Evolutionary conservation across 768 basidiomycete genomes (phyloP), one percentile per base, ranked within the genome.

Genomic region (Suillus hirtellus): DNA sequence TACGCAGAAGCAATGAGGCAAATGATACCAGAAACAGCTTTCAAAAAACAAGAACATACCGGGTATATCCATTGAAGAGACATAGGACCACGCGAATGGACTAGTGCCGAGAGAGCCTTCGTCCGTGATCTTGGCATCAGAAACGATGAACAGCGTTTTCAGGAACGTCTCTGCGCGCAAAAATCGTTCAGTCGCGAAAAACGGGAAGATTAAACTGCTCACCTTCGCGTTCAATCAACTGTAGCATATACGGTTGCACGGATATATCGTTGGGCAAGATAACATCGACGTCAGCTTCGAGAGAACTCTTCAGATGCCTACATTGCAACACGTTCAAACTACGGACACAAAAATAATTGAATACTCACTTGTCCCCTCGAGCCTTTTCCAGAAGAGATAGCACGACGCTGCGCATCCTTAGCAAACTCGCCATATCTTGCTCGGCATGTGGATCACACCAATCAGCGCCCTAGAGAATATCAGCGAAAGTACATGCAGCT

Each of bases 121-220:
- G 59, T 85, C 81, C 0, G 73, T 75, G 9, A 94, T 63, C 7
- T 75, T 77, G 15, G 84, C 90, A 60, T 91, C 82, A 1, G 94
- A 95, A 2, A 93, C 89, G 60, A 92, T 91, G 75, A 93, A 94
- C 6, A 96, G 78, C 0, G 86, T 88, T 69, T 86, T 87, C 31
- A 96, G 75, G 63, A 86, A 81, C 19, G 75, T 70, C 70, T 84
- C 93, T 93, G 69, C 27, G n/a, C 14, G 24, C 12, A 34, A 47
- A 31, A 53, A 55, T 9, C 2, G 40, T 38, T 59, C 17, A 64
- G 35, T n/a, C 0, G n/a, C 38, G 21, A 21, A n/a, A 8, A 19
- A 10, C 19, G 7, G 24, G 21, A 42, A 4, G 34, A 4, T 12
- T 38, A 60, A 31, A 40, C n/a, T 52, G 34, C 64, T 54, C 59